Evolutionary conservation across 2,329 filamentous ascomycete species (phyloP).

Genomic region (Colletotrichum spinosum): DNA sequence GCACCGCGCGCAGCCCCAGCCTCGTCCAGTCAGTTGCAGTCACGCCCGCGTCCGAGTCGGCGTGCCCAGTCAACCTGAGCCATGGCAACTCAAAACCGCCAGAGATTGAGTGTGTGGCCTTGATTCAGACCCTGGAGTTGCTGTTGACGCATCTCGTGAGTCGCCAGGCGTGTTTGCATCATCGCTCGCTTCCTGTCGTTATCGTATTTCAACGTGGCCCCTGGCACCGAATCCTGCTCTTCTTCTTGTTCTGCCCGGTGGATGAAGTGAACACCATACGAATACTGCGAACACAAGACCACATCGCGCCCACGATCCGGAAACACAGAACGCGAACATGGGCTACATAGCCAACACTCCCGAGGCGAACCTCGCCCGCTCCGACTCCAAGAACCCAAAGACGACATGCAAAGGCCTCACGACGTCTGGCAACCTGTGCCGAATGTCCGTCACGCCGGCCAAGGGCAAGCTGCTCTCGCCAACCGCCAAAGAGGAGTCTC

Average conservation of each 20-base stretch:
- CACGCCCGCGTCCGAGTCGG: constrained; percentile 6
- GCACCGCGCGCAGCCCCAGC: constrained; percentile 3
- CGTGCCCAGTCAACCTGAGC: constrained; percentile 1
- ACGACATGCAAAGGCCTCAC: constrained; percentile 93
- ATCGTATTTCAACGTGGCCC: neutral
- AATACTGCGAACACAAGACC: neutral
- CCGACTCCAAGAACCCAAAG: constrained; percentile 85
- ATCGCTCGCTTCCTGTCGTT: constrained; percentile 1
- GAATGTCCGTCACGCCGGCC: constrained; percentile 71
- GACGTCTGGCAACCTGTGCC: constrained; percentile 83
- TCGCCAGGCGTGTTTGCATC: constrained; percentile 16
- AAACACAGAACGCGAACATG: constrained; percentile 55
- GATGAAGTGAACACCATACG: neutral
- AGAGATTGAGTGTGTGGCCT: neutral
- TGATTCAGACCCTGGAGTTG: constrained; percentile 4
- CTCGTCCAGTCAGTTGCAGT: constrained; percentile 12
- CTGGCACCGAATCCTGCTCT: neutral
- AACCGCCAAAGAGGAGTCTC: constrained; percentile 60
- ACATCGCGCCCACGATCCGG: neutral
- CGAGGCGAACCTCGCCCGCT: constrained; percentile 80
- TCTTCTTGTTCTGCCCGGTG: neutral
- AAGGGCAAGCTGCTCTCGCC: constrained; percentile 40
- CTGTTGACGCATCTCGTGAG: constrained; percentile 11
- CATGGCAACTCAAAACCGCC: neutral
- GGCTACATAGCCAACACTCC: constrained; percentile 79